Evolutionary conservation across 1,284 basidiomycete genomes (phyloP), one percentile per base, ranked within the genome.

Genomic region (Fomitopsis betulina): DNA sequence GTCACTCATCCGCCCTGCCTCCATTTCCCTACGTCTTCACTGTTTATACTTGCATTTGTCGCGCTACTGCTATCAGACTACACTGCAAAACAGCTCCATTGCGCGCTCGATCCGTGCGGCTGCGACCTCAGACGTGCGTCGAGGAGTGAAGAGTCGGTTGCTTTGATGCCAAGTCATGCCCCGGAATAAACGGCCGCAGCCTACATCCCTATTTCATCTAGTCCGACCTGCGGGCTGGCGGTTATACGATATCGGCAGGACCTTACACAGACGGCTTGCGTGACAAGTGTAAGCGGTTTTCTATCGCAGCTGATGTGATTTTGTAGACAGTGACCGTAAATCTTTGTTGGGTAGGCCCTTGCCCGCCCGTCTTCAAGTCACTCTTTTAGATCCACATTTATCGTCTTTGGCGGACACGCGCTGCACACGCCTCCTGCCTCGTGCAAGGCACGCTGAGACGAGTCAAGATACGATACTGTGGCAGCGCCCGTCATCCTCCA

Each of bases 371-470:
- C 30, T 43, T 55, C 43, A 39, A 54, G 38, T 21, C 56, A 63
- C 62, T 59, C 58, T 60, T 56, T 61, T 54, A 61, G 65, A 63
- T 58, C 66, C 64, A 63, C 63, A 64, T 58, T 60, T 59, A 56
- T 54, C 60, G 59, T 47, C 55, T 60, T 58, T 60, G 56, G 54
- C 52, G 30, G n/a, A 65, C 66, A 68, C 65, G 66, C 63, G 66
- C 58, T 57, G 47, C 58, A 60, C 66, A 68, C 62, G 66, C 65
- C 57, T 42, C 54, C 32, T 53, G 65, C 66, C 66, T 68, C 66
- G 65, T 68, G 66, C 60, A 55, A 53, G 58, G 63, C 66, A 66
- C 63, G 66, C 59, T 63, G 63, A 53, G 52, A 56, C 58, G 59
- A 62, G 57, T 60, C 62, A 57, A 63, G 56, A 61, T 63, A 61